phyloP scores from a whole-genome alignment of 2,329 filamentous ascomycete species.

The Colletotrichum tabaci region DNA sequence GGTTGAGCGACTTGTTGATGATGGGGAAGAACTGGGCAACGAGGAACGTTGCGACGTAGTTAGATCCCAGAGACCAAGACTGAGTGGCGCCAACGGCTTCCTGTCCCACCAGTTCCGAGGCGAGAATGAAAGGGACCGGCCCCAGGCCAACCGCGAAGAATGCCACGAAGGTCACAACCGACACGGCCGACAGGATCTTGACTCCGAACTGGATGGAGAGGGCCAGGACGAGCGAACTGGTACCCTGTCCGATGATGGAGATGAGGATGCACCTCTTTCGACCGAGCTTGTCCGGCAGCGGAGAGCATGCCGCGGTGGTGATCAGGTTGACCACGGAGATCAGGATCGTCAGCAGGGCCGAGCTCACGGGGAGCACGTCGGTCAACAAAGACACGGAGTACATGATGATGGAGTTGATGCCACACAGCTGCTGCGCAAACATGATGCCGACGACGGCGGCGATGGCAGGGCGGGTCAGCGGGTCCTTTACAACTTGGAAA shows the following conservation, averaged over 20 bases:
- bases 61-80: conserved; percentile 87
- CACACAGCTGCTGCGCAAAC: conserved; percentile 92
- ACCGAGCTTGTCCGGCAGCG: conserved; percentile 88
- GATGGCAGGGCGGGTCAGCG: conserved; percentile 79
- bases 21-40: conserved; percentile 97
- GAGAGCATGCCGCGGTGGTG: conserved; percentile 85
- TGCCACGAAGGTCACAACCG: conserved; percentile 87
- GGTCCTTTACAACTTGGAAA: conserved; percentile 75
- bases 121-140: conserved; percentile 94
- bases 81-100: conserved; percentile 94
- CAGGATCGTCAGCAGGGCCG: conserved; percentile 86
- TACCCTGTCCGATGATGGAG: conserved; percentile 88
- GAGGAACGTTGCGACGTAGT: conserved; percentile 91
- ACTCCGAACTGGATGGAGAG: conserved; percentile 82
- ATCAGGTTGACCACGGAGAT: conserved; percentile 90
- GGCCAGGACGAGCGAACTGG: conserved; percentile 82
- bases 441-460: conserved; percentile 91
- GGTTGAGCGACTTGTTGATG: conserved; percentile 81
- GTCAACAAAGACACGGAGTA: conserved; percentile 94
- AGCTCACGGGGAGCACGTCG: conserved; percentile 84
- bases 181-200: conserved; percentile 83
- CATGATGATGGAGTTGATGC: conserved; percentile 98
- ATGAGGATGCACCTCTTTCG: conserved; percentile 88
- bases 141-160: conserved; percentile 93
- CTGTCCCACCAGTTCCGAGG: conserved; percentile 89